Evolutionary conservation across 371 early-diverging fungal species (phyloP).

Genomic region (Nematocida minor): DNA sequence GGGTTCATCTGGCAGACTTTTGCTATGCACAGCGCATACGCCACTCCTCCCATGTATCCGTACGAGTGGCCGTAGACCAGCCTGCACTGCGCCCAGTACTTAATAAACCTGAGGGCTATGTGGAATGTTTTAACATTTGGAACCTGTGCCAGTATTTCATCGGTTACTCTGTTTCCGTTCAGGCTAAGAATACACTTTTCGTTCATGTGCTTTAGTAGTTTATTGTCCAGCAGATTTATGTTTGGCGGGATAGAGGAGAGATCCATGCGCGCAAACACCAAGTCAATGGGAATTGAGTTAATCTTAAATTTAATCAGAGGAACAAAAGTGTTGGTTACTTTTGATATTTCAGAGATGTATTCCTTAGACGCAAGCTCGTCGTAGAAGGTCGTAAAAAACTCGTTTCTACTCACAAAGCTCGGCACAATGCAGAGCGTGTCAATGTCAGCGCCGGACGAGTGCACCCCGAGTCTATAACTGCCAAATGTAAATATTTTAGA

Average conservation of each 20-base stretch:
- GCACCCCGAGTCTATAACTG: conserved; percentile 92
- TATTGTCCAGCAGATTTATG: conserved; percentile 77
- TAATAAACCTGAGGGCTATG: conserved; percentile 82
- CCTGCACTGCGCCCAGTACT: conserved; percentile 92
- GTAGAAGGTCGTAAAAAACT: conserved; percentile 84
- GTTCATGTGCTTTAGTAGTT: conserved; percentile 78
- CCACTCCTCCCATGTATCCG: conserved; percentile 98
- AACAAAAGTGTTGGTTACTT: conserved; percentile 79
- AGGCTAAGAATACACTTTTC: conserved; percentile 82
- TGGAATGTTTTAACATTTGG: conserved; percentile 82
- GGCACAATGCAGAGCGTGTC: conserved; percentile 96
- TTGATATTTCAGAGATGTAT: conserved; percentile 80
- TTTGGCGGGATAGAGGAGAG: conserved; percentile 74
- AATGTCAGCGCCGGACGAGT: conserved; percentile 89
- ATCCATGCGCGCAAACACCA: conserved; percentile 80
- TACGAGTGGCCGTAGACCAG: conserved; percentile 87
- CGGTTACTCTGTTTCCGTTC: conserved; percentile 94
- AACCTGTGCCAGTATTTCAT: conserved; percentile 86
- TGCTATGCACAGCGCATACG: conserved; percentile 96
- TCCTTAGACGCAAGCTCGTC: conserved; percentile 73
- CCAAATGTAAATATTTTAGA: conserved; percentile 96
- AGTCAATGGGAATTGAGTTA: conserved; percentile 73
- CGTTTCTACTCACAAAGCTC: conserved; percentile 78
- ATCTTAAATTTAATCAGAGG: conserved; percentile 85
- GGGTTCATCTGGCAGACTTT: conserved; percentile 93